A percentile compares a stretch with the other conserved stretches of the same genome.
These are phyloP conservation scores for Phylloporus rhodoxanthus DNA, from an alignment of 768 basidiomycete genomes.

Conservation along the genomic window DNA sequence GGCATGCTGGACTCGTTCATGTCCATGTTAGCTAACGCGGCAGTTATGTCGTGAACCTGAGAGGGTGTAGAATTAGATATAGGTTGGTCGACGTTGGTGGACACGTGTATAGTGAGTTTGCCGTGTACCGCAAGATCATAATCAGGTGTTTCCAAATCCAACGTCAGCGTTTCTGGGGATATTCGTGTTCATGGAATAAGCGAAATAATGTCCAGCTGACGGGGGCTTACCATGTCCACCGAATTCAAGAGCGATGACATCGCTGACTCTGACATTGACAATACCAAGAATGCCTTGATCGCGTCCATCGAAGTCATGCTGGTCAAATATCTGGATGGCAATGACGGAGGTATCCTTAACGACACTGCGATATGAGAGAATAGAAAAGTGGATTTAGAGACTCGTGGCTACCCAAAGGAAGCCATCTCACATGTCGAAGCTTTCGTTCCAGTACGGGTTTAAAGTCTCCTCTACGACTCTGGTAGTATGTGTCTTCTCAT, in stretches of 20 bases:
- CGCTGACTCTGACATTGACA: constrained; percentile 88
- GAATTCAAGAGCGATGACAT: constrained; percentile 87
- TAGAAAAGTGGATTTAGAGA: constrained; percentile 1
- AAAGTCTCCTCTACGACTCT: constrained; percentile 94
- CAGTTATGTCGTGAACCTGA: constrained; percentile 53
- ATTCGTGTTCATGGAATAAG: constrained; percentile 1
- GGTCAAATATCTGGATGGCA: constrained; percentile 97
- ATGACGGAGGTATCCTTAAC: constrained; percentile 98
- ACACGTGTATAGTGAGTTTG: constrained; percentile 93
- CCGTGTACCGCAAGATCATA: constrained; percentile 97
- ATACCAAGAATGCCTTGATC: constrained; percentile 98
- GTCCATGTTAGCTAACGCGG: constrained; percentile 56
- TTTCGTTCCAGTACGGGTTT: constrained; percentile 97
- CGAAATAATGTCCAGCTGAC: background rate
- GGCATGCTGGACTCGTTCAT: constrained; percentile 54
- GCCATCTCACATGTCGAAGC: constrained; percentile 82
- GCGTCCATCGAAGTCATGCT: constrained; percentile 95
- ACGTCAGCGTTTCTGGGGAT: constrained; percentile 81
- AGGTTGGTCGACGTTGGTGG: constrained; percentile 81
- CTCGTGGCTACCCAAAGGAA: background rate
- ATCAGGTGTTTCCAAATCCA: constrained; percentile 97
- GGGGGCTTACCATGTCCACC: constrained; percentile 83
- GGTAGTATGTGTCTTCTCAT: constrained; percentile 94
- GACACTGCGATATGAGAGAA: constrained; percentile 45
- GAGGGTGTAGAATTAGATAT: constrained; percentile 81